These are phyloP conservation scores for Suillus luteus DNA, from an alignment of 768 basidiomycete genomes.

Conservation along the genomic window DNA sequence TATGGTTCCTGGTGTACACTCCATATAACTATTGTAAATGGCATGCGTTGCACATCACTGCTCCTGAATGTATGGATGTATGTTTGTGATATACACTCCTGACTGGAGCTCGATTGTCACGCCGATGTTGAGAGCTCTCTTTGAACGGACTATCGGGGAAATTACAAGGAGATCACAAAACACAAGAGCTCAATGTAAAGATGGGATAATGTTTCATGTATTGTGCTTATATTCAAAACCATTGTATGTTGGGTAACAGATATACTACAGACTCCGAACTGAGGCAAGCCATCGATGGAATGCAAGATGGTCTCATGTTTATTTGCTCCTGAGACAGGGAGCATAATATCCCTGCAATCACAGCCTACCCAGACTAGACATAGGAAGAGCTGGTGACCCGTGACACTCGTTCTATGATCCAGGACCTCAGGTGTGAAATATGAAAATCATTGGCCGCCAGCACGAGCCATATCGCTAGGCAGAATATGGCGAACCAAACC, in stretches of 20 bases:
- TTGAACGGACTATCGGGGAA: no score
- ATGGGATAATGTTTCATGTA: neutral
- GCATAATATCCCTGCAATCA: neutral
- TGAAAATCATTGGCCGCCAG: slow-evolving; percentile 1
- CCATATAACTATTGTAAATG: no score
- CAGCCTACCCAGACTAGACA: neutral
- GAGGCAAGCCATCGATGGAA: neutral
- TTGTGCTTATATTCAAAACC: neutral
- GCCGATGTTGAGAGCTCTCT: no score
- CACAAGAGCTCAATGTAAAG: neutral
- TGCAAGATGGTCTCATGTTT: neutral
- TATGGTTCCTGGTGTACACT: no score
- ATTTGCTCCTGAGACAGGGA: neutral
- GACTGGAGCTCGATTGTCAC: no score
- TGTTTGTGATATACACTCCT: no score
- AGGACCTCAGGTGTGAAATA: neutral
- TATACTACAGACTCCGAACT: neutral
- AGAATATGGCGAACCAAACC: neutral
- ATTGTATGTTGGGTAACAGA: neutral
- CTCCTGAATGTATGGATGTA: no score
- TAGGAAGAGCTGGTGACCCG: neutral
- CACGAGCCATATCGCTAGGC: neutral
- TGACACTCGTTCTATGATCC: slow-evolving; percentile 4
- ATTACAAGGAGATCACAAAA: no score
- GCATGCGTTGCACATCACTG: no score